Conservation (phyloP, 306 rosid genomes). For the Vigna radiata region DNA sequence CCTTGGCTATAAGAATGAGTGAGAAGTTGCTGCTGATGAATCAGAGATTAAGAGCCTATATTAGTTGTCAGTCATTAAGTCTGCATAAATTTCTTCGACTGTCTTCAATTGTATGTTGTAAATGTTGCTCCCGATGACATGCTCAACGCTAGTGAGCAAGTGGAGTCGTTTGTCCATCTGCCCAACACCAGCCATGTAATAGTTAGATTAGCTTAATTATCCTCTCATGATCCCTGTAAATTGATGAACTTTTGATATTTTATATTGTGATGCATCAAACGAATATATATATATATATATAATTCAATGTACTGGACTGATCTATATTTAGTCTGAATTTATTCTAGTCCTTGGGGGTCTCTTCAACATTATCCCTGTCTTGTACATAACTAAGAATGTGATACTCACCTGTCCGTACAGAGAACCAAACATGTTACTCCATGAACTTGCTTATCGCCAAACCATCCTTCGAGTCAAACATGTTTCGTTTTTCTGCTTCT, state of each 20-base stretch:
- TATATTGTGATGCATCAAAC: not conserved
- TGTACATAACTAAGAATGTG: not conserved
- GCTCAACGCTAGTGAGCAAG: not conserved
- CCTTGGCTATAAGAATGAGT: conserved; percentile 8
- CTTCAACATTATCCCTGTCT: not conserved
- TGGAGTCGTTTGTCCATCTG: conserved; percentile 1
- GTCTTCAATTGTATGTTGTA: conserved; percentile 1
- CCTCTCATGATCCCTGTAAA: not conserved
- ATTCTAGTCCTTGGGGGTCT: no score
- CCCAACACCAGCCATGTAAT: conserved; percentile 8
- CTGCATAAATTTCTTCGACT: not conserved
- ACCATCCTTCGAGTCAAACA: no score
- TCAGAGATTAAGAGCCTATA: not conserved
- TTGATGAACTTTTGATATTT: not conserved
- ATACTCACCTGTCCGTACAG: not conserved
- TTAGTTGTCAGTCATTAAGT: not conserved
- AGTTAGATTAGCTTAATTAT: conserved; percentile 32
- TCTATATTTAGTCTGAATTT: not conserved
- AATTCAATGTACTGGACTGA: not conserved
- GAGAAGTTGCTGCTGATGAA: conserved; percentile 17
- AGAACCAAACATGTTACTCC: not conserved
- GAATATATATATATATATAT: no score
- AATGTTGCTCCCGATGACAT: conserved; percentile 17
- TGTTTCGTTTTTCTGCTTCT: no score
- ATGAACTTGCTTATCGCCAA: not conserved